These are phyloP conservation scores for Fusarium piperis DNA, from an alignment of 2,329 filamentous ascomycete species.

Conservation along the genomic window DNA sequence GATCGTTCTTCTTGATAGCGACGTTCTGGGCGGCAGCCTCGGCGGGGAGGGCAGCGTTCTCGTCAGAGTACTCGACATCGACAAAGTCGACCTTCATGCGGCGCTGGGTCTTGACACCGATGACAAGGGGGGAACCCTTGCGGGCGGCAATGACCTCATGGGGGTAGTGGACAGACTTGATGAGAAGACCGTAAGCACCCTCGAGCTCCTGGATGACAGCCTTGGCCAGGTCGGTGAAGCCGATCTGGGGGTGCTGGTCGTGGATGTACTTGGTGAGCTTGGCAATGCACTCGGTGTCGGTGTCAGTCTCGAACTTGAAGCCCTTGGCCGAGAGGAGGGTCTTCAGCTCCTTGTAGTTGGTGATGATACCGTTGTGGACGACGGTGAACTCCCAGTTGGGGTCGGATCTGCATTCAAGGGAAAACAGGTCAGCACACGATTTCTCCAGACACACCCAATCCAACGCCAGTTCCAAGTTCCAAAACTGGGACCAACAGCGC, in stretches of 20 bases:
- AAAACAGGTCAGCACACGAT: constrained; percentile 35
- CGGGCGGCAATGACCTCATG: constrained; percentile 97
- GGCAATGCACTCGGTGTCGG: constrained; percentile 98
- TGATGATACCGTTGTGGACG: constrained; percentile 99
- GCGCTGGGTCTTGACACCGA: constrained; percentile 95
- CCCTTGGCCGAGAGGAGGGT: constrained; percentile 92
- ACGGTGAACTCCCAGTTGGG: constrained; percentile 95
- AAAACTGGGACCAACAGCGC: not conserved
- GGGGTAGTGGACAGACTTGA: constrained; percentile 99
- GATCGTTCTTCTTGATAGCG: constrained; percentile 88
- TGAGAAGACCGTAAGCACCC: constrained; percentile 94
- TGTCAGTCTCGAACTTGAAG: constrained; percentile 99
- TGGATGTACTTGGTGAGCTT: constrained; percentile 99
- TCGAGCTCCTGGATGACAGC: constrained; percentile 98
- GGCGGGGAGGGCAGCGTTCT: constrained; percentile 83
- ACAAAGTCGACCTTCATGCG: constrained; percentile 99
- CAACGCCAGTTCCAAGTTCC: constrained; percentile 10
- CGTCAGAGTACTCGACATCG: constrained; percentile 95
- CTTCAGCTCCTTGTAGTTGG: constrained; percentile 99
- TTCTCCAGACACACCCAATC: constrained; percentile 2
- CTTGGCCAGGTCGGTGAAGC: constrained; percentile 97
- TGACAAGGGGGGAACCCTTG: constrained; percentile 97
- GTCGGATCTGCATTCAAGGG: constrained; percentile 74
- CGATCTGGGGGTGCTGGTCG: constrained; percentile 91
- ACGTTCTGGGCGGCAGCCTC: constrained; percentile 97